phyloP scores from a whole-genome alignment of 2,329 filamentous ascomycete species.

The Metarhizium rileyi region DNA sequence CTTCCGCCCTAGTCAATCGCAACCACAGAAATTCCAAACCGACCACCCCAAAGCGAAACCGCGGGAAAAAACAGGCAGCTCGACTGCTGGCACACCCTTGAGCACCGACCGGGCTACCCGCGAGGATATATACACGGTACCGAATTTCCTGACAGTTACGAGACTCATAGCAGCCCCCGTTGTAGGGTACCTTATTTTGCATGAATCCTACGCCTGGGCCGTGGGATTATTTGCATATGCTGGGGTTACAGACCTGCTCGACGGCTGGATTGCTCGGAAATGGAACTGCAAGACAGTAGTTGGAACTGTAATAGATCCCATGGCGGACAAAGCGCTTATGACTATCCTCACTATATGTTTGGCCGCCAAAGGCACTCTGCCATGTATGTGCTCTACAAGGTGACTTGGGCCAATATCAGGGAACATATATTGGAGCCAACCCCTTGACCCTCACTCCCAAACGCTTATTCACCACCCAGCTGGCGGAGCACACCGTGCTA shows the following conservation, averaged over 20 bases:
- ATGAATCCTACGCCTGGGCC: constrained; percentile 70
- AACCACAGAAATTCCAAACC: not conserved
- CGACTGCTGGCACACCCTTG: not conserved
- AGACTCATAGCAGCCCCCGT: constrained; percentile 74
- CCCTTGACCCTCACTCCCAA: not conserved
- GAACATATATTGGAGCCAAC: not conserved
- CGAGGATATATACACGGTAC: constrained; percentile 96
- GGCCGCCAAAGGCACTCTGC: constrained; percentile 72
- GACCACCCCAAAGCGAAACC: not conserved
- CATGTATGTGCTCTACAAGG: constrained; percentile 42
- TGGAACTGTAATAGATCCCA: constrained; percentile 87
- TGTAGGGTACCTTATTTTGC: constrained; percentile 79
- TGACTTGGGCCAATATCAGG: not conserved
- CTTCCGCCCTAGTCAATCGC: not conserved
- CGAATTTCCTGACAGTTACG: constrained; percentile 83
- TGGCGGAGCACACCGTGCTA: not conserved
- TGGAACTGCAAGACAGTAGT: constrained; percentile 90
- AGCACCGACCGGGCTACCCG: constrained; percentile 27
- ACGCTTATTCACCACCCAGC: not conserved
- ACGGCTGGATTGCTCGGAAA: constrained; percentile 84
- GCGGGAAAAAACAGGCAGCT: not conserved
- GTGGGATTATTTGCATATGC: constrained; percentile 86
- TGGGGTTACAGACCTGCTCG: constrained; percentile 80
- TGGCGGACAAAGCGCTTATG: constrained; percentile 96
- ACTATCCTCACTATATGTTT: constrained; percentile 81